Evolutionary conservation across 2,329 filamentous ascomycete genomes (phyloP), one percentile per base, ranked within the genome.

Genomic region (Fusarium sp.): DNA sequence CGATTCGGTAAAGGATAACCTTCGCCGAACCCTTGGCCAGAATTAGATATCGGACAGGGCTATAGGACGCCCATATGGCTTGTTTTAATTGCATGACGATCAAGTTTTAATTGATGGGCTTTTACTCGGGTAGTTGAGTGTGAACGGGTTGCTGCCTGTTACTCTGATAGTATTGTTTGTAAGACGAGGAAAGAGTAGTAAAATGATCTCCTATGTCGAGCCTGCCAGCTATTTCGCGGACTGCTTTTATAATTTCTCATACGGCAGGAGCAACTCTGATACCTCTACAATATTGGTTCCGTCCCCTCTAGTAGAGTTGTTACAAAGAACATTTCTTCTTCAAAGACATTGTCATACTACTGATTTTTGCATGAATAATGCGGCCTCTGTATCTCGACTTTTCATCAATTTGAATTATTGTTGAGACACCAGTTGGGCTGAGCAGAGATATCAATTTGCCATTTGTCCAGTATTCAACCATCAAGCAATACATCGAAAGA

Each of bases 1-100:
- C 14, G 85, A 88, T 48, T 82, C 83, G 4, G 82, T 90, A 40
- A 90, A 88, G 74, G 84, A 88, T 57, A 88, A 88, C 61, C 80
- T 91, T 18, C 79, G 84, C 51, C 85, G 86, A 67, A 88, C 85
- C 18, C 74, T 87, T 42, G 83, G 78, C 48, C 75, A 75, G 45
- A 65, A 76, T 30, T 79, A 61, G 70, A 22, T 7, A n/a, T 6
- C 11, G 20, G 6, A 30, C 18, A 44, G 9, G 34, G 4, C 8
- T 20, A 30, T 48, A 22, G 13, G 8, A n/a, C 9, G 20, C 14
- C 7, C 12, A 18, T 13, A 16, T 20, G 27, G 4, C 11, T 24
- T 14, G 6, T 18, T 37, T 4, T 11, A 30, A 24, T 16, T 30
- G 11, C 14, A 7, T 42, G 34, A 9, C 49, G 30, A 16, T 7